Evolutionary conservation across 2,329 filamentous ascomycete genomes (phyloP), one percentile per base, ranked within the genome.

Genomic region (Ophiocordyceps camponoti-saundersi): DNA sequence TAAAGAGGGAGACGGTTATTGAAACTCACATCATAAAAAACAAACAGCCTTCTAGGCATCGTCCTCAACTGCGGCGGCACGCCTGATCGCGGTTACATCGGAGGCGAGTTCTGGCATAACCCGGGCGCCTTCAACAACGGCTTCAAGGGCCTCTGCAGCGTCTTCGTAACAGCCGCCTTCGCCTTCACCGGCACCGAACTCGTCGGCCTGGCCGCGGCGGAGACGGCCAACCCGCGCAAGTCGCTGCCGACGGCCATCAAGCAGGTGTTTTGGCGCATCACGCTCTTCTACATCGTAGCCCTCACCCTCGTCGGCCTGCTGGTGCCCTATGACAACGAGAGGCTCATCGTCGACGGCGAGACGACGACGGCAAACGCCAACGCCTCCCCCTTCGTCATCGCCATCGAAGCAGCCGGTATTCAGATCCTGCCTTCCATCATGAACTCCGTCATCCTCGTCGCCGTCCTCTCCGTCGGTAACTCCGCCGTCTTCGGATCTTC

Each of bases 241-340:
- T 85, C 82, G 1, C 71, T 95, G 0, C 89, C 89, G 0, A 87
- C 80, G 0, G 89, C 89, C 13, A 79, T 93, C 56, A 94, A 93
- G 66, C 88, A 94, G 61, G 87, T 95, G 21, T 95, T 95, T 63
- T 95, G 89, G 88, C 82, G 89, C 57, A 94, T 95, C 58, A 79
- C 80, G 3, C 72, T 93, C 48, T 95, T 95, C 68, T 95, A 95
- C 65, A 73, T 95, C 45, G 79, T 93, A 32, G 84, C 85, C 1
- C 72, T 95, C 12, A 78, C 79, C 5, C 68, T 95, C 4, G 79
- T 95, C 48, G 87, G 90, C 23, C 72, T 95, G 1, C 70, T 95
- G 3, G 86, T 95, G 0, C 83, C 82, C 0, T 89, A 83, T 60
- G 66, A 75, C 55, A 77, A 93, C 50, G 47, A 58, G 0, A 69